Conservation (phyloP, 306 rosid genomes). For the Sindora glabra region DNA sequence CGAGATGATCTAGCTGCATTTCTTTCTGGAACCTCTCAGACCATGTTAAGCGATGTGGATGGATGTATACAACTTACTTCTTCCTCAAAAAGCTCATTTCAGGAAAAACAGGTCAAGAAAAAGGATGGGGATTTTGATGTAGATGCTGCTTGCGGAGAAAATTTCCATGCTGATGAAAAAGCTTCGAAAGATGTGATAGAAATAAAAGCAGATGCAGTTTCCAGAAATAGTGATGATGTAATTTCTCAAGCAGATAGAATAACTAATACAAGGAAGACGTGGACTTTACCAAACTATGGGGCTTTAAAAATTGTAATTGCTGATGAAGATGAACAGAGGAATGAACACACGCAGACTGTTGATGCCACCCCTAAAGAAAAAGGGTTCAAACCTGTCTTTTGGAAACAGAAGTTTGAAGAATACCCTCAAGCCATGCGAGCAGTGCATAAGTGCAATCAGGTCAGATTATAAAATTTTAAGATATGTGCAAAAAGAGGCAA, state of each 20-base stretch:
- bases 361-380: slow-evolving; percentile 78
- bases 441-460: slow-evolving; percentile 59
- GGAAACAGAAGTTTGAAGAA: slow-evolving; percentile 62
- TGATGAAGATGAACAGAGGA: slow-evolving; percentile 48
- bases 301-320: slow-evolving; percentile 59
- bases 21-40: slow-evolving; percentile 62
- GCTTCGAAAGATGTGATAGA: slow-evolving; percentile 44
- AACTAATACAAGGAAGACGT: slow-evolving; percentile 57
- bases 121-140: slow-evolving; percentile 28
- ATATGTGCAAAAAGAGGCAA: not conserved
- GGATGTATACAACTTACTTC: slow-evolving; percentile 30
- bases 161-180: slow-evolving; percentile 26
- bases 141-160: slow-evolving; percentile 26
- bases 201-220: slow-evolving; percentile 35
- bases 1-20: slow-evolving; percentile 85
- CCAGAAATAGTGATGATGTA: slow-evolving; percentile 44
- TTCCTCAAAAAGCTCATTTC: slow-evolving; percentile 18
- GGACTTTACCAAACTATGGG: slow-evolving; percentile 51
- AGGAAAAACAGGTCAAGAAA: slow-evolving; percentile 25
- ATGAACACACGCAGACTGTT: slow-evolving; percentile 11
- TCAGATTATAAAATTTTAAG: slow-evolving; percentile 21
- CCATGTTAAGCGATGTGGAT: slow-evolving; percentile 22
- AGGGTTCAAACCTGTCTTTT: slow-evolving; percentile 52
- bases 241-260: slow-evolving; percentile 61
- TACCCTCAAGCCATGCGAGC: slow-evolving; percentile 48